Percentiles rank a stretch among this genome's conserved stretches.
These are phyloP conservation scores for Teunomyces cretensis DNA, from an alignment of 805 yeast species.

Conservation along the genomic window DNA sequence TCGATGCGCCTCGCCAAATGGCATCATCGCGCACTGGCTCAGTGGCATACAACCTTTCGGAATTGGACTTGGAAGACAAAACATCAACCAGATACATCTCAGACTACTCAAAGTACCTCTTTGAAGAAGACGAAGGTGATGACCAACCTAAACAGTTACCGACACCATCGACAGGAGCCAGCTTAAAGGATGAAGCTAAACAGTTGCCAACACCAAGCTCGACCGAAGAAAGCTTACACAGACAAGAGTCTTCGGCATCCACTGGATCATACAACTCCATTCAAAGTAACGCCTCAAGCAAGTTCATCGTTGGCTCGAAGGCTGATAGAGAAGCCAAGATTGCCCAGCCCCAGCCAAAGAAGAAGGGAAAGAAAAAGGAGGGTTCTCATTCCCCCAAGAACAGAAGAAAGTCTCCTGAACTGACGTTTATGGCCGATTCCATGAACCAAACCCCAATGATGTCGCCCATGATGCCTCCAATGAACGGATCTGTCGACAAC, in stretches of 20 bases:
- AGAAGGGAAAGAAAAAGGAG: slow-evolving; percentile 7
- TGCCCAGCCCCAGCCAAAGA: slow-evolving; percentile 1
- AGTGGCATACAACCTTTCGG: slow-evolving; percentile 14
- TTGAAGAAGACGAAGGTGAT: slow-evolving; percentile 12
- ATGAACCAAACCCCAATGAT: neutral
- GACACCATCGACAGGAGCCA: slow-evolving; percentile 7
- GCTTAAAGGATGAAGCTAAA: slow-evolving; percentile 6
- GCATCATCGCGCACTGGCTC: slow-evolving; percentile 5
- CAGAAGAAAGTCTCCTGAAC: slow-evolving; percentile 4
- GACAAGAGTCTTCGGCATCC: slow-evolving; percentile 9
- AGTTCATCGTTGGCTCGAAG: slow-evolving; percentile 14
- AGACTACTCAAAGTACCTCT: slow-evolving; percentile 24
- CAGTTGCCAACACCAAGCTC: slow-evolving; percentile 16
- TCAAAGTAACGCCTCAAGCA: slow-evolving; percentile 29
- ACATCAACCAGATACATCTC: slow-evolving; percentile 22
- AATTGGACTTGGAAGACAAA: slow-evolving; percentile 13
- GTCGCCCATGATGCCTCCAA: slow-evolving; percentile 7
- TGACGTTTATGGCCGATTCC: too few relatives aligned
- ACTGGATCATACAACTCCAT: slow-evolving; percentile 27
- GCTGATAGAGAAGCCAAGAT: neutral
- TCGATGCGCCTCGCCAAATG: neutral
- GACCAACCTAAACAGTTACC: slow-evolving; percentile 11
- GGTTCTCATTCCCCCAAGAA: neutral
- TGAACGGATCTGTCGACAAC: slow-evolving; percentile 5
- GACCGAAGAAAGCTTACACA: slow-evolving; percentile 10